Conservation (phyloP, 345 rosid species). For the Psidium guajava region DNA sequence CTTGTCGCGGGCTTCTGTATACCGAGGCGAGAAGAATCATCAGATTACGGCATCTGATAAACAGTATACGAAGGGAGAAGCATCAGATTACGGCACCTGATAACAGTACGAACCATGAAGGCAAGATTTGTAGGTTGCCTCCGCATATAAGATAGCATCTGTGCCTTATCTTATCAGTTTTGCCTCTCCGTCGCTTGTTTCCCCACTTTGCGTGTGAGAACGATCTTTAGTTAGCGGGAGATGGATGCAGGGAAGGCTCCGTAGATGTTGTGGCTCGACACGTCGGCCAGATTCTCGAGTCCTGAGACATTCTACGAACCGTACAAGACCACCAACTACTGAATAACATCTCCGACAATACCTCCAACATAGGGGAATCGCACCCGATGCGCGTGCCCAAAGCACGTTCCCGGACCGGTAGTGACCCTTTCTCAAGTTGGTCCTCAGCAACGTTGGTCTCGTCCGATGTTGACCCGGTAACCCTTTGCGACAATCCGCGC, state of each 20-base stretch:
- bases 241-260: background rate
- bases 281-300: background rate
- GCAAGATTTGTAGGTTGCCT: background rate
- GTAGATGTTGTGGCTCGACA: background rate
- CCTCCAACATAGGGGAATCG: background rate
- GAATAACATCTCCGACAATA: background rate
- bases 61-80: background rate
- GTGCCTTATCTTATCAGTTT: background rate
- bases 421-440: background rate
- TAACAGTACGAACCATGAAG: background rate
- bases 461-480: background rate
- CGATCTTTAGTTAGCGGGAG: background rate
- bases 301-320: background rate
- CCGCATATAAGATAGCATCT: background rate
- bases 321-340: background rate
- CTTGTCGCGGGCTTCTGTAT: background rate
- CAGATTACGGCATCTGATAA: background rate
- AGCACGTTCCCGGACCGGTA: background rate
- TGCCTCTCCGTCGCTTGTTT: background rate
- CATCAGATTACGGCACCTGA: background rate
- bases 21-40: background rate
- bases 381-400: background rate
- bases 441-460: background rate
- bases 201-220: background rate
- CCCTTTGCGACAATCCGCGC: background rate